Evolutionary conservation across 768 basidiomycete genomes (phyloP).

Genomic region (Multifurca ochricompacta): DNA sequence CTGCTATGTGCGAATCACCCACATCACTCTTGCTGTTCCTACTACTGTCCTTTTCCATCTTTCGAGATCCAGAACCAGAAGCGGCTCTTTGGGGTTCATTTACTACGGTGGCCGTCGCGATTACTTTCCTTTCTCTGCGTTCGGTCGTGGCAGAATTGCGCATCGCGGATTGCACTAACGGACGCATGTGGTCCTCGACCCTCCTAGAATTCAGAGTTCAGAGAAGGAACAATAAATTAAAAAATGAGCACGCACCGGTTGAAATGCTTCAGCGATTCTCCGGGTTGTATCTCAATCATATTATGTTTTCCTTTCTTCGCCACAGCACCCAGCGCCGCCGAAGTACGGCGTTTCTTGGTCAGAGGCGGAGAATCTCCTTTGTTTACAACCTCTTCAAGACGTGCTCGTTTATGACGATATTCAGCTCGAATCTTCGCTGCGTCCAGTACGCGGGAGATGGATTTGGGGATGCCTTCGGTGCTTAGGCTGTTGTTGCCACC

Average conservation of each 20-base stretch:
- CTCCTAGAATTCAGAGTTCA: conserved; percentile 39
- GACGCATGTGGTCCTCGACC: conserved; percentile 66
- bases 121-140: conserved; percentile 36
- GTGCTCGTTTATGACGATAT: conserved; percentile 30
- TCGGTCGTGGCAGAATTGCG: conserved; percentile 45
- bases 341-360: conserved; percentile 27
- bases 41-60: neutral
- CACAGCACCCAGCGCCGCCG: conserved; percentile 20
- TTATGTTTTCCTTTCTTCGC: neutral
- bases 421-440: conserved; percentile 51
- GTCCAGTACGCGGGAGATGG: conserved; percentile 55
- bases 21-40: neutral
- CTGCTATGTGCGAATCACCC: neutral
- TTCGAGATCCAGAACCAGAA: neutral
- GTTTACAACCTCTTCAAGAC: conserved; percentile 32
- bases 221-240: neutral
- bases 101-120: conserved; percentile 28
- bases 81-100: conserved; percentile 18
- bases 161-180: conserved; percentile 52
- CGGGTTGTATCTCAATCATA: conserved; percentile 42
- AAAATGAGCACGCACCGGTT: conserved; percentile 44
- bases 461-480: conserved; percentile 64
- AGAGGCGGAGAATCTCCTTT: neutral
- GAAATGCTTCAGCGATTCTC: conserved; percentile 71
- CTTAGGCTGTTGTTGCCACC: conserved; percentile 11